A percentile compares a stretch with the other conserved stretches of the same genome.
phyloP scores from a whole-genome alignment of 225 moss, liverwort and hornwort species.

The Antitrichia curtipendula region DNA sequence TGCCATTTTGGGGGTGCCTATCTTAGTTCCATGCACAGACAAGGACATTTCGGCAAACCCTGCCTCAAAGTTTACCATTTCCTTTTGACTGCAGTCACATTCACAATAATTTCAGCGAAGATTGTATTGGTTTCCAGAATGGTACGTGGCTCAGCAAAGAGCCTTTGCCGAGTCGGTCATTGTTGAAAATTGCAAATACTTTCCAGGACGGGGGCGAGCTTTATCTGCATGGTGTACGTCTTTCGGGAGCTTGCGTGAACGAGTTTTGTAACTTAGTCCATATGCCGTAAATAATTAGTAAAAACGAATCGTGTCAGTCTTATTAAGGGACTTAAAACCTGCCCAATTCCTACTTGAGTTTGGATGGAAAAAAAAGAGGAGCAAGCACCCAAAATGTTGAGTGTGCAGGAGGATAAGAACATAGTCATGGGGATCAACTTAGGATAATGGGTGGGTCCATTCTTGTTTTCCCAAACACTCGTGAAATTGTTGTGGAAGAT shows the following conservation, averaged over 20 bases:
- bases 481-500: neutral
- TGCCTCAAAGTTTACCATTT: neutral
- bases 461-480: accelerated
- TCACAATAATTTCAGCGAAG: neutral
- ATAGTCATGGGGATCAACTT: neutral
- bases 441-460: neutral
- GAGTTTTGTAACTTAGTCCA: neutral
- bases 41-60: neutral
- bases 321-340: neutral
- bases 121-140: neutral
- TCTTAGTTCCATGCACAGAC: neutral
- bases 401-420: neutral
- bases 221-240: neutral
- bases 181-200: neutral
- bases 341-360: neutral
- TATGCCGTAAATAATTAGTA: neutral
- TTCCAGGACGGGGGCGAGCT: neutral
- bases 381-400: neutral
- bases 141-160: neutral
- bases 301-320: too few species aligned
- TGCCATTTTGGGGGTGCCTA: too few species aligned
- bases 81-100: neutral
- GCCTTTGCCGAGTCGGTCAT: neutral
- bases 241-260: neutral
- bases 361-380: neutral